Conservation (phyloP, 2,329 filamentous ascomycete species). For the Fusarium nisikadoi region DNA sequence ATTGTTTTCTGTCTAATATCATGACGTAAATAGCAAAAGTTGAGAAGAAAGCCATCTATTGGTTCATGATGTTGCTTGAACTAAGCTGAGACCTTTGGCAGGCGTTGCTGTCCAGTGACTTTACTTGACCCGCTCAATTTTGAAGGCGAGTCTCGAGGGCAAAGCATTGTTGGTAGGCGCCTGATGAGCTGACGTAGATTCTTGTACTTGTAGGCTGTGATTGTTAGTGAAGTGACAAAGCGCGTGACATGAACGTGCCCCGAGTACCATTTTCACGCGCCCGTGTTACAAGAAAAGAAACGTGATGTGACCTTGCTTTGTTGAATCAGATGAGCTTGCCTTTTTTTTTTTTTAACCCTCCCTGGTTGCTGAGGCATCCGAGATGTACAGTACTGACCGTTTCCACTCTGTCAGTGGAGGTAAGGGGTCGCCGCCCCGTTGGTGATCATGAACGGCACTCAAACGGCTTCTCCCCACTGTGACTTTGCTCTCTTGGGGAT, state of each 20-base stretch:
- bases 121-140: constrained; percentile 15
- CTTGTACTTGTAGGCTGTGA: constrained; percentile 2
- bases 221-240: constrained; percentile 1
- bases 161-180: constrained; percentile 18
- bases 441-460: constrained; percentile 29
- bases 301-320: constrained; percentile 36
- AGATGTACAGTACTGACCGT: constrained; percentile 4
- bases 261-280: constrained; percentile 28
- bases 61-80: constrained; percentile 11
- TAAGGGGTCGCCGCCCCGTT: constrained; percentile 19
- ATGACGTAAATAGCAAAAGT: background rate
- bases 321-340: constrained; percentile 29
- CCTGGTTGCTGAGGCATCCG: constrained; percentile 44
- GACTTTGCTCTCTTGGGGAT: constrained; percentile 12
- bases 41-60: background rate
- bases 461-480: constrained; percentile 20
- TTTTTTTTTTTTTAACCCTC: background rate
- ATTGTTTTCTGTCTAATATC: background rate
- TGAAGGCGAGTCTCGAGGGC: constrained; percentile 28
- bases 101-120: constrained; percentile 41
- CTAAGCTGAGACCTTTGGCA: constrained; percentile 36
- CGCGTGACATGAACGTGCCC: constrained; percentile 35
- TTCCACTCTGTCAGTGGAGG: constrained; percentile 21
- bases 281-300: constrained; percentile 25
- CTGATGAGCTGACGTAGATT: constrained; percentile 26